Evolutionary conservation across 345 rosid species (phyloP), one percentile per base, ranked within the genome.

Genomic region (Schrenkiella parvula): DNA sequence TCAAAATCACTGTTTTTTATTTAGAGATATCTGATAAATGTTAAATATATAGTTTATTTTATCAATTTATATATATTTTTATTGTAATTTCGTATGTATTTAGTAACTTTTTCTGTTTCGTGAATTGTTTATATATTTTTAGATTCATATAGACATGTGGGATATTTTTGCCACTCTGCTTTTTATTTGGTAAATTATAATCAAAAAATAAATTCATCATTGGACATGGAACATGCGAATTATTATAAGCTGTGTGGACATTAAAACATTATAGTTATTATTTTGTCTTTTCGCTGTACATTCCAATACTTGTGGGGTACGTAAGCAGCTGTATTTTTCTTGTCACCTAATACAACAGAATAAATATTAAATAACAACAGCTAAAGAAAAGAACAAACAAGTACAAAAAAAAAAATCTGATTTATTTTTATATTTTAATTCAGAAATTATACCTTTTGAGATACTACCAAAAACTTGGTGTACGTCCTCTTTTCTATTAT

Each of bases 261-360:
- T 74, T 23, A 41, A 50, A 38, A 74, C 56, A 59, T 38, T 3
- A 31, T 47, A 67, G 31, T 67, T 48, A 74, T 67, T 67, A 60
- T 51, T 39, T 59, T 74, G 78, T 66, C 72, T 66, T 47, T 28
- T 38, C 53, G 28, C 37, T 51, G 44, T 66, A 67, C 46, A 67
- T 60, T 74, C 73, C 73, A 74, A 67, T 51, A 66, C 62, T 48
- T 31, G 78, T 67, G 78, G 78, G 78, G 73, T 54, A 64, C 59
- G 31, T 41, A 74, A 59, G 47, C 38, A 74, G 73, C 78, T 74
- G 73, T 67, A 66, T 48, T 66, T 64, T 54, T 46, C 4, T 56
- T 55, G 34, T 28, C 56, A 54, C 47, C 39, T 46, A 43, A 64
- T 38, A 35, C 23, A 22, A 64, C 41, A 28, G 26, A 25, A 25